These are phyloP conservation scores for Pyrenophora teres DNA, from an alignment of 2,329 filamentous ascomycete genomes.

Conservation along the genomic window DNA sequence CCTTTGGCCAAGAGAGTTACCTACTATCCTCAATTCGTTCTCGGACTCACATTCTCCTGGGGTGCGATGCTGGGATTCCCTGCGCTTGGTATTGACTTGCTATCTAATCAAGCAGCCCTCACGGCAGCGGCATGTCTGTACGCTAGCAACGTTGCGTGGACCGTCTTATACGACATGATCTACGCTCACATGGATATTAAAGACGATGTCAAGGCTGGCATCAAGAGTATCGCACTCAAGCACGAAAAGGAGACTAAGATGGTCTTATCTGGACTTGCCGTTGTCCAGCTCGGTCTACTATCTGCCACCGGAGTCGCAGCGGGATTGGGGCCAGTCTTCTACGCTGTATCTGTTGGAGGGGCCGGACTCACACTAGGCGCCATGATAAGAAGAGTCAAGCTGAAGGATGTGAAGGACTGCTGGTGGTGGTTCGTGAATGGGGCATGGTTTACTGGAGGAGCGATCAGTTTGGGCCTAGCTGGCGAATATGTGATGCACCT, in stretches of 20 bases:
- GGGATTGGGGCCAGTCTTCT: slow-evolving; percentile 64
- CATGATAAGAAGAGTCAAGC: slow-evolving; percentile 64
- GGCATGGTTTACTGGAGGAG: slow-evolving; percentile 65
- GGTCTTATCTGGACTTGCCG: slow-evolving; percentile 72
- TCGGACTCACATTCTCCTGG: slow-evolving; percentile 87
- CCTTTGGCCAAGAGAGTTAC: slow-evolving; percentile 85
- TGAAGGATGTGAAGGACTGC: slow-evolving; percentile 62
- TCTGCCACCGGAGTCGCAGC: slow-evolving; percentile 69
- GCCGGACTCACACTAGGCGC: slow-evolving; percentile 59
- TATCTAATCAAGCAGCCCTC: slow-evolving; percentile 66
- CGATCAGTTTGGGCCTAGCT: slow-evolving; percentile 60
- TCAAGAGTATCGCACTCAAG: slow-evolving; percentile 84
- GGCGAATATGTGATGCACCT: slow-evolving; percentile 56
- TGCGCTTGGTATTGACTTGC: slow-evolving; percentile 76
- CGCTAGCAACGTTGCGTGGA: slow-evolving; percentile 81
- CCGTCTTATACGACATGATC: slow-evolving; percentile 87
- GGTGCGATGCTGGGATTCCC: slow-evolving; percentile 88
- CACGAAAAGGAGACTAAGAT: slow-evolving; percentile 78
- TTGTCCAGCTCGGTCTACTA: slow-evolving; percentile 70
- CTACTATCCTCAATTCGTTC: slow-evolving; percentile 82
- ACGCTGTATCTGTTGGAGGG: slow-evolving; percentile 62
- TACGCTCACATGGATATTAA: slow-evolving; percentile 92
- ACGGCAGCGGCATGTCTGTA: slow-evolving; percentile 73
- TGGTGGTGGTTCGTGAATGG: slow-evolving; percentile 70
- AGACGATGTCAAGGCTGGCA: slow-evolving; percentile 82